Evolutionary conservation across 176 grass and related monocot genomes (phyloP), one percentile per base, ranked within the genome.

Genomic region (Eragrostis curvula): DNA sequence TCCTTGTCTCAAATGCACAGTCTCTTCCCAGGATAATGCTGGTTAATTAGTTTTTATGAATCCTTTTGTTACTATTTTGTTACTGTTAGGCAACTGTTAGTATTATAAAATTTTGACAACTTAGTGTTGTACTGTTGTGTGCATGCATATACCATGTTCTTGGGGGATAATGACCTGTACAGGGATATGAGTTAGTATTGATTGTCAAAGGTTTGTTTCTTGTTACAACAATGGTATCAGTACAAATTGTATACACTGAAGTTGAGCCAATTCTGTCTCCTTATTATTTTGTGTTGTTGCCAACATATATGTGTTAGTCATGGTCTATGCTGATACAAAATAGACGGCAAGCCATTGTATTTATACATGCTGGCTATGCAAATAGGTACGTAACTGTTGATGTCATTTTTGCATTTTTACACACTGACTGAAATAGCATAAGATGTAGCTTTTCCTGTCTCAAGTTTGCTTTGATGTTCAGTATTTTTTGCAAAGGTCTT

Each of bases 401-500:
- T 42, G 39, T 23, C 13, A 56, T 73, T 21, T 45, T 66, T n/a
- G n/a, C n/a, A 57, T 68, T n/a, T 28, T 21, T 73, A 21, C 28
- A 27, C 46, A 77, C 3, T 70, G 30, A 53, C 44, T 70, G 23
- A 50, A 70, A 53, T 82, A 68, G 20, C 15, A 75, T 49, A 61
- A 52, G 44, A 25, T 47, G 9, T 61, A 79, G 9, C 18, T 39
- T 74, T 25, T n/a, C 16, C 5, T 52, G 47, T 55, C 25, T 56
- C 47, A 21, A 24, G 20, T 49, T 60, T 73, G 18, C 43, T 49
- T 79, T 68, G 44, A 12, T 52, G 12, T 48, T 23, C 9, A 42
- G 73, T n/a, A n/a, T 1, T 61, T 88, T 49, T 41, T 71, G 28
- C 67, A 18, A 49, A 67, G 21, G 49, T 66, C 17, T 73, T 56